These are phyloP conservation scores for Atractiella rhizophila DNA, from an alignment of 768 basidiomycete species.

Conservation along the genomic window DNA sequence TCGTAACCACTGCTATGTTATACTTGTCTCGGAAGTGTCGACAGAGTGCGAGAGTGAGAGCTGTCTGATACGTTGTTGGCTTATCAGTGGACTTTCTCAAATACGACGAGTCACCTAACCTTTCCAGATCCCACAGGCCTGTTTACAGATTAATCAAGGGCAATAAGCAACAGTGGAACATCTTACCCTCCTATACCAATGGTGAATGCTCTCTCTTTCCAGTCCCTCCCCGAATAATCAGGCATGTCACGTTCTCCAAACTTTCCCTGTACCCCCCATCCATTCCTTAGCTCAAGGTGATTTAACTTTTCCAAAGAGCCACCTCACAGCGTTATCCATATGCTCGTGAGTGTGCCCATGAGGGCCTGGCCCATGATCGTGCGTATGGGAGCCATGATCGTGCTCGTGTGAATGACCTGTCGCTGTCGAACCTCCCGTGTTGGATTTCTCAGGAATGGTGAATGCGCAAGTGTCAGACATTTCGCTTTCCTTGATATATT, in stretches of 20 bases:
- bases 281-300: background rate
- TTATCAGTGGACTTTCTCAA: background rate
- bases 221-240: constrained; percentile 57
- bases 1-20: constrained; percentile 98
- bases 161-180: no score
- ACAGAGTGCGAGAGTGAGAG: constrained; percentile 72
- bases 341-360: constrained; percentile 92
- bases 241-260: constrained; percentile 80
- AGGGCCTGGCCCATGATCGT: constrained; percentile 31
- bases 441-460: no score
- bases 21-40: constrained; percentile 49
- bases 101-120: background rate
- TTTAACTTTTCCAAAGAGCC: background rate
- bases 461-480: no score
- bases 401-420: constrained; percentile 10
- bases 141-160: background rate
- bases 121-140: constrained; percentile 9
- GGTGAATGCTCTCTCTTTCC: constrained; percentile 79
- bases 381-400: constrained; percentile 27
- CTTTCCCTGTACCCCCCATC: constrained; percentile 36
- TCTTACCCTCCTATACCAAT: constrained; percentile 93
- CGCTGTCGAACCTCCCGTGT: no score
- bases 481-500: no score
- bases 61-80: constrained; percentile 50
- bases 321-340: constrained; percentile 57